Conservation (phyloP, 768 basidiomycete species). For the Leucocoprinus leucothites region DNA sequence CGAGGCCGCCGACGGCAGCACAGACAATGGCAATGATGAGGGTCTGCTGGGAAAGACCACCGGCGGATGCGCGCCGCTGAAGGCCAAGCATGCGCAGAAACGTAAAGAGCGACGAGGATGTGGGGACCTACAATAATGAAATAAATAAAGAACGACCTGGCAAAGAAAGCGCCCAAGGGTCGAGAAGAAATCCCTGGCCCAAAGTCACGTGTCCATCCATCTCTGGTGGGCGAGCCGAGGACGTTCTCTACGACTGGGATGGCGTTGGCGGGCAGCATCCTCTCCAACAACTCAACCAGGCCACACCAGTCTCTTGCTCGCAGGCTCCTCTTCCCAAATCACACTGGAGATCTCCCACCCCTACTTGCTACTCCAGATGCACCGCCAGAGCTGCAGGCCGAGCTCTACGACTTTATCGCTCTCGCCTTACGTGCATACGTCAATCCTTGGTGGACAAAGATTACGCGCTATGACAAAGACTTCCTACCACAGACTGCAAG, state of each 20-base stretch:
- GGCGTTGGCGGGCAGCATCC: constrained; percentile 17
- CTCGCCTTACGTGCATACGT: constrained; percentile 77
- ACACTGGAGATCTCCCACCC: constrained; percentile 42
- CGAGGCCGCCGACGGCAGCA: constrained; percentile 36
- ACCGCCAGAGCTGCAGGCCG: constrained; percentile 56
- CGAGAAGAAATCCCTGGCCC: no score
- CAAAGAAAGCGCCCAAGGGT: no score
- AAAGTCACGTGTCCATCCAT: no score
- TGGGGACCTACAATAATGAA: no score
- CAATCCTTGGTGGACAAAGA: constrained; percentile 82
- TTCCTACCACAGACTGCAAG: constrained; percentile 69
- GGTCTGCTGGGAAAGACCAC: constrained; percentile 33
- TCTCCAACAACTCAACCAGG: constrained; percentile 17
- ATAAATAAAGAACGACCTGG: no score
- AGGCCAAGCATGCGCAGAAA: no score
- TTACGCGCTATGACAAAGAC: constrained; percentile 81
- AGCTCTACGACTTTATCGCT: constrained; percentile 78
- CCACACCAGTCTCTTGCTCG: constrained; percentile 39
- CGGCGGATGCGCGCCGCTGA: no score
- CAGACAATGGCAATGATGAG: constrained; percentile 50
- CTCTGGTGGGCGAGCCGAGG: constrained; percentile 3
- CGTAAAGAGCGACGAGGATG: no score
- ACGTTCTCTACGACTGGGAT: background rate
- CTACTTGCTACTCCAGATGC: constrained; percentile 44
- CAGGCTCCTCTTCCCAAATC: constrained; percentile 64